These are phyloP conservation scores for Solanum dulcamara DNA, from an alignment of 257 asterid species.

Conservation along the genomic window DNA sequence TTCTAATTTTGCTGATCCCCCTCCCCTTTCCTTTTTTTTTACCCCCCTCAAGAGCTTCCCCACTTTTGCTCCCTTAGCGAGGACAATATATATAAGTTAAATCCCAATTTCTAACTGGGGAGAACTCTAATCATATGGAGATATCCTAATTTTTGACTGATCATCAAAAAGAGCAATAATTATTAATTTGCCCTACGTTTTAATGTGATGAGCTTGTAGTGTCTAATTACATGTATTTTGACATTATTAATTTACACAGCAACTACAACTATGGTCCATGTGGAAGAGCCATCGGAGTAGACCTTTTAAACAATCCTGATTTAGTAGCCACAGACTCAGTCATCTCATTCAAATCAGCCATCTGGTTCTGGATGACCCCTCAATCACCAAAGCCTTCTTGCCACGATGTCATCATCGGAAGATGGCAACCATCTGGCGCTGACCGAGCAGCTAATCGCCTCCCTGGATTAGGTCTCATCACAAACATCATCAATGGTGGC, in stretches of 20 bases:
- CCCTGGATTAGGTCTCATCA: conserved; percentile 20
- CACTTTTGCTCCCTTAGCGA: too few relatives aligned
- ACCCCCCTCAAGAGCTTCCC: too few relatives aligned
- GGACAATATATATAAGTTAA: too few relatives aligned
- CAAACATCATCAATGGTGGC: conserved; percentile 31
- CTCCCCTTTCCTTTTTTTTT: too few relatives aligned
- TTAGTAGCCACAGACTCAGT: conserved; percentile 8
- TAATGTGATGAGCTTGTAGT: not conserved
- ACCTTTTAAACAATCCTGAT: conserved; percentile 19
- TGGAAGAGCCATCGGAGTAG: conserved; percentile 10
- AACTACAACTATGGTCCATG: conserved; percentile 24
- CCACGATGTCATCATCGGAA: conserved; percentile 21
- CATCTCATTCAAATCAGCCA: conserved; percentile 19
- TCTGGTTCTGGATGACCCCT: conserved; percentile 34
- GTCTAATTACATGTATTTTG: not conserved
- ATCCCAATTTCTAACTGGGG: too few relatives aligned
- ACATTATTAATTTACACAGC: conserved; percentile 2
- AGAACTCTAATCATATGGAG: too few relatives aligned
- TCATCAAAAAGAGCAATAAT: not conserved
- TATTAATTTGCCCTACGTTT: not conserved
- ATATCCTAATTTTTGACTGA: too few relatives aligned
- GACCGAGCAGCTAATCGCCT: conserved; percentile 11
- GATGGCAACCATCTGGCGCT: conserved; percentile 6
- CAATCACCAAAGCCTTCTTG: conserved; percentile 22
- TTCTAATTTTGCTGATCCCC: too few relatives aligned